Evolutionary conservation across 805 yeast genomes (phyloP).

Genomic region (Priceomyces castillae): DNA sequence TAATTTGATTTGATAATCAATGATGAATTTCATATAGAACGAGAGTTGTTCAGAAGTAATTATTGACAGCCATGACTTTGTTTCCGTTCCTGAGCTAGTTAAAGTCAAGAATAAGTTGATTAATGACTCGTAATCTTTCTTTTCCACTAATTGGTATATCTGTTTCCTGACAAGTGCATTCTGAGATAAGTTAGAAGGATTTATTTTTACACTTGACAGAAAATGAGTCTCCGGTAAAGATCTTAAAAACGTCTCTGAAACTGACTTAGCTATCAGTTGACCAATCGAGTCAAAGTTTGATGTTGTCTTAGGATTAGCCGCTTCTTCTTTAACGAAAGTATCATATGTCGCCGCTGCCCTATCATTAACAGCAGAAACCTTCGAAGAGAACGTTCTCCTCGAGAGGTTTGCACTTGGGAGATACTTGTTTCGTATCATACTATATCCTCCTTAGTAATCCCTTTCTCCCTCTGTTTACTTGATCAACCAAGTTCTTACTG

Average conservation of each 20-base stretch:
- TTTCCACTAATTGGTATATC: constrained; percentile 14
- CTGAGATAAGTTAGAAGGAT: constrained; percentile 4
- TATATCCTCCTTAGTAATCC: not conserved
- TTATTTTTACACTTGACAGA: constrained; percentile 7
- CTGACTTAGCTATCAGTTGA: not conserved
- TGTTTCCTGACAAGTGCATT: constrained; percentile 12
- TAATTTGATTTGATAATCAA: constrained; percentile 18
- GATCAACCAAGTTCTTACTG: not conserved
- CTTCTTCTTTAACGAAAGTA: not conserved
- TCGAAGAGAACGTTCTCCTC: not conserved
- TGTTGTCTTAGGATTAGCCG: not conserved
- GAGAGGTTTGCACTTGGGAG: not conserved
- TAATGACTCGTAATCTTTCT: constrained; percentile 13
- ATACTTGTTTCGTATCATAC: not conserved
- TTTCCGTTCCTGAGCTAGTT: constrained; percentile 7
- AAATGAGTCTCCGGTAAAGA: constrained; percentile 14
- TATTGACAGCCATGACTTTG: constrained; percentile 5
- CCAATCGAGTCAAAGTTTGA: not conserved
- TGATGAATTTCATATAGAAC: constrained; percentile 16
- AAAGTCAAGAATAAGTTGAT: constrained; percentile 15
- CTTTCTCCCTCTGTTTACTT: not conserved
- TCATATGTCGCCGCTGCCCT: not conserved
- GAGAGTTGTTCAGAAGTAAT: constrained; percentile 19
- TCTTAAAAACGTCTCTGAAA: constrained; percentile 9
- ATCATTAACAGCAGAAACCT: constrained; percentile 4